Base-by-base conservation (phyloP, 2,329 filamentous ascomycete species). In the Trichophyton schoenleinii region DNA sequence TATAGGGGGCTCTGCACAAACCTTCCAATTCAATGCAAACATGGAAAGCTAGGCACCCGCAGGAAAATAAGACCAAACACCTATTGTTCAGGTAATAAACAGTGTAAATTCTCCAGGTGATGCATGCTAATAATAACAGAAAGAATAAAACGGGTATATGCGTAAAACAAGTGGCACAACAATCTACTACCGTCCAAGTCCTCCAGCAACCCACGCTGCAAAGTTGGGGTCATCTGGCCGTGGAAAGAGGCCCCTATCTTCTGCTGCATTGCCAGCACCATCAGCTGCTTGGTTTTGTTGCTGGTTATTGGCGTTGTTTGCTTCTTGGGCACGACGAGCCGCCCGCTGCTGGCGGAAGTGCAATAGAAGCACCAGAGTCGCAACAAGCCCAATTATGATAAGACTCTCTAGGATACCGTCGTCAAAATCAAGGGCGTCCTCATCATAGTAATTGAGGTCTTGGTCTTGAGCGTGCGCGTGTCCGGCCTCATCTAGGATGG, bases 371-470 rank as follows among this genome's bases (percentile, higher is more conserved):
- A 88, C 84, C 60, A 97, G 79, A 0, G 85, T 84, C 13, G 85
- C 84, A 0, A 88, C 86, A 13, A 97, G 77, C 1, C 83, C 86
- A 13, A 96, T 79, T 64, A 99, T 95, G 52, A 95, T 78, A 25
- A 96, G 74, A 49, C 87, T 92, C 73, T 97, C 94, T 9, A 96
- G 66, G 15, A 96, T 77, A 11, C 89, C 88, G 55, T 91, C 89
- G 58, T 92, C 88, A 34, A 88, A 80, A 1, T 83, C 79, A 4
- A 83, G 78, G 22, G 80, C 80, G 18, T 85, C 74, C 1, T 86
- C 85, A 59, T 87, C 85, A 62, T 81, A 78, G 57, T 80, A 81
- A 61, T 82, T 78, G 15, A 78, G 77, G 20, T 84, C 70, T 42
- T 74, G 71, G 58, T 69, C 66, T 7, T 72, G 73, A 67, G 62